These are phyloP conservation scores for Pyrrhoderma noxium DNA, from an alignment of 1,284 basidiomycete species.

Conservation along the genomic window DNA sequence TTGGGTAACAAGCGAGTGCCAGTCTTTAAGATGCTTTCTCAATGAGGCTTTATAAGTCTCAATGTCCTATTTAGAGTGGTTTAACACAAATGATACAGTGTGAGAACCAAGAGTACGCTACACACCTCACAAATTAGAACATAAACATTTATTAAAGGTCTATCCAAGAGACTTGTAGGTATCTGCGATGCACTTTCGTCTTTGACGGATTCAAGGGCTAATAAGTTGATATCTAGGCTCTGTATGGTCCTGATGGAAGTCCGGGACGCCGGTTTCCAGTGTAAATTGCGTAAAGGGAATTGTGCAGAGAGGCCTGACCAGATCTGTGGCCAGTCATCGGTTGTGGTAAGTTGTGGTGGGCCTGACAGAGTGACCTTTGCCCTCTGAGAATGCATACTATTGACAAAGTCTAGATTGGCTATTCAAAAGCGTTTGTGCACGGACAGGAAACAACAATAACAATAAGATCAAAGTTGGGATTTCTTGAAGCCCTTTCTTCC, in stretches of 20 bases:
- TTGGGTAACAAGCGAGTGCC: constrained; percentile 66
- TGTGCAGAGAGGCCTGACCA: constrained; percentile 60
- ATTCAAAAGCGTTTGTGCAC: neutral
- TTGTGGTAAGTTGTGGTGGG: constrained; percentile 53
- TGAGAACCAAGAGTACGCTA: neutral
- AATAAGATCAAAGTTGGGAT: no score
- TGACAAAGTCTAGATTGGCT: neutral
- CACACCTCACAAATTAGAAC: constrained; percentile 81
- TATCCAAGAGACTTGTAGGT: constrained; percentile 74
- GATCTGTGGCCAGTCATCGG: constrained; percentile 66
- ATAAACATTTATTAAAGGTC: constrained; percentile 80
- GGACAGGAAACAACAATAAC: no score
- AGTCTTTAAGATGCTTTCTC: constrained; percentile 85
- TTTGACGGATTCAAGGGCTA: constrained; percentile 61
- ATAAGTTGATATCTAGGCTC: constrained; percentile 70
- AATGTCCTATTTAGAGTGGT: constrained; percentile 50
- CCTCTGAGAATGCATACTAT: constrained; percentile 29
- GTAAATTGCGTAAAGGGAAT: constrained; percentile 80
- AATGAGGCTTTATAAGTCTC: constrained; percentile 76
- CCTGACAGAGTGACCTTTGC: constrained; percentile 63
- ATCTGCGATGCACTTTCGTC: constrained; percentile 73
- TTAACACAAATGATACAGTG: no score
- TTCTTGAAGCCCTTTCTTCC: no score
- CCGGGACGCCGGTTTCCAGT: constrained; percentile 76
- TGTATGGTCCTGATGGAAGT: constrained; percentile 79